Percentiles rank a stretch among this genome's conserved stretches.
Evolutionary conservation across 2,329 filamentous ascomycete genomes (phyloP).

Genomic region (Anthostomella pinea): DNA sequence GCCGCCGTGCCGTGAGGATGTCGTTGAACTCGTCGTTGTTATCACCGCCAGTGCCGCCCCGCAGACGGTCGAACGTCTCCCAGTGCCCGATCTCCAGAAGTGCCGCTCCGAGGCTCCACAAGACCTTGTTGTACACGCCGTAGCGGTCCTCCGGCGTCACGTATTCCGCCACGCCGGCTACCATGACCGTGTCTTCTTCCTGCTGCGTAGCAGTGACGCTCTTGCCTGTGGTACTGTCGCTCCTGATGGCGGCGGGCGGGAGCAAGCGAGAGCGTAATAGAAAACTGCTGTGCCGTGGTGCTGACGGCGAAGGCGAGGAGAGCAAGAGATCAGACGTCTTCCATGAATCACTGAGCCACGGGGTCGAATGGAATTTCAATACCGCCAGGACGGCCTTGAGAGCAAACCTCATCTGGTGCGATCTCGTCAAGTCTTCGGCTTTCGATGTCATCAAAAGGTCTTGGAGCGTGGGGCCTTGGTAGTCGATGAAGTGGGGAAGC

Average conservation of each 20-base stretch:
- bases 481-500: not conserved
- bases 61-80: not conserved
- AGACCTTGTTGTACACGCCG: not conserved
- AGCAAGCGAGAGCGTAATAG: not conserved
- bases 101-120: not conserved
- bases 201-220: not conserved
- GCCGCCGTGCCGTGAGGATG: not conserved
- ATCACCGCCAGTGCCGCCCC: not conserved
- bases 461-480: not conserved
- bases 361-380: not conserved
- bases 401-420: not conserved
- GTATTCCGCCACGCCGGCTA: not conserved
- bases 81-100: conserved; percentile 1
- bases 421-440: not conserved
- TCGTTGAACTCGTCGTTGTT: not conserved
- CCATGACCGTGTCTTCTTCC: not conserved
- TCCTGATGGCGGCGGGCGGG: not conserved
- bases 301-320: not conserved
- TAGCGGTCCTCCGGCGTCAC: not conserved
- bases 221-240: not conserved
- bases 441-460: not conserved
- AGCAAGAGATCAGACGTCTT: not conserved
- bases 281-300: not conserved
- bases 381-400: not conserved
- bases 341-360: not conserved